Base-by-base conservation (phyloP, 148 eudicot species). In the Camellia japonica region DNA sequence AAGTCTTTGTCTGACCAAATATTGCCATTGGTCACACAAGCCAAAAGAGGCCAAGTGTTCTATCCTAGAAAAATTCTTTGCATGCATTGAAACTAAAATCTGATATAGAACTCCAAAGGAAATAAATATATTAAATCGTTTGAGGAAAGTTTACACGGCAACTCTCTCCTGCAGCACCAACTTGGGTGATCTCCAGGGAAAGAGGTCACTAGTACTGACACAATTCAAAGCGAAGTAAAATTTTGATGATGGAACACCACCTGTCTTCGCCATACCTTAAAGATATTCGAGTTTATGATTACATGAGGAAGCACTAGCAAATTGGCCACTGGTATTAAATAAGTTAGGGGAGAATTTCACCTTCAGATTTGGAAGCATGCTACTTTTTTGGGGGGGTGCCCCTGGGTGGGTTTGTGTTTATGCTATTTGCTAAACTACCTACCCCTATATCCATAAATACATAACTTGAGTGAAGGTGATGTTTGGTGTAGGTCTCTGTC, bases 231-330 rank as follows among this genome's bases (percentile, higher is more conserved):
- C 9, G 11, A 56, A 9, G 61, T 13, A 56, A 9, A 10, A 10
- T 9, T 56, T 56, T 56, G 11, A 56, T 56, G 13, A 9, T 10
- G 61, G 11, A 56, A 56, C 18, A 20, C 7, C 23, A 20, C 74
- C 58, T 71, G 74, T 49, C 74, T 71, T n/a, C 19, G 58, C 30
- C 9, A 68, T 10, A 56, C 51, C 38, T 71, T 71, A 71, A 9
- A 9, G 14, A 13, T 19, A 71, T 71, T 71, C 3, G 1, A 71
- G 15, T 47, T 20, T 49, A 71, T 18, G 38, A 71, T 71, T 20
- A 47, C 46, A 23, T 70, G 38, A 47, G 44, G n/a, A 20, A 16
- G 68, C 46, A 51, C 14, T 1, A 16, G 46, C 56, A 7, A 47
- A 70, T 19, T 70, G 6, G 56, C 73, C n/a, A 5, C 38, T 18